phyloP scores from a whole-genome alignment of 768 basidiomycete genomes.

The Daedaleopsis sinensis region DNA sequence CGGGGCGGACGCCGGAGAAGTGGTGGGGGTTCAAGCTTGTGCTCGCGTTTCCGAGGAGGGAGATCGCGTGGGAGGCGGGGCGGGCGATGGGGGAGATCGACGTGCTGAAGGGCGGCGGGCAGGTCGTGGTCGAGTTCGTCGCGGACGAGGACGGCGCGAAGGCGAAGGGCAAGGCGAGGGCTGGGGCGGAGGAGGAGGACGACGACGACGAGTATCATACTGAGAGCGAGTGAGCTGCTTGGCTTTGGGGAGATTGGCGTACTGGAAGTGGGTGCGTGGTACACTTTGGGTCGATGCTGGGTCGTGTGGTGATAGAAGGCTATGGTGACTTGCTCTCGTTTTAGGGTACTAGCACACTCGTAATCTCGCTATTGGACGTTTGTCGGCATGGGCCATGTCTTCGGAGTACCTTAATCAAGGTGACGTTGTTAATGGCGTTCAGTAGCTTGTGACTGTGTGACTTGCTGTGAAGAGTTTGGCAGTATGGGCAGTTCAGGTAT shows the following conservation, averaged over 20 bases:
- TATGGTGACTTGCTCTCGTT: background rate
- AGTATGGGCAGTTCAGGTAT: no score
- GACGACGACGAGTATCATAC: slow-evolving; percentile 22
- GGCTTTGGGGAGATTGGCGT: no score
- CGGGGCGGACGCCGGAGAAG: slow-evolving; percentile 32
- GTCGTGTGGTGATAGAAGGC: background rate
- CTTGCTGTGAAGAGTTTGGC: no score
- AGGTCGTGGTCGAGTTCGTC: slow-evolving; percentile 63
- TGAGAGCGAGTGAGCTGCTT: slow-evolving; percentile 18
- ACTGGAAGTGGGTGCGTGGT: background rate
- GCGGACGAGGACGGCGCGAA: slow-evolving; percentile 22
- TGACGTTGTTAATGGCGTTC: background rate
- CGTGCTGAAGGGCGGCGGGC: slow-evolving; percentile 61
- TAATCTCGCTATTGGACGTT: background rate
- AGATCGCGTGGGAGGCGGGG: slow-evolving; percentile 52
- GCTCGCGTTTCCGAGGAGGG: slow-evolving; percentile 69
- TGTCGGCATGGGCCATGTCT: background rate
- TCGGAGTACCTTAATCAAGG: background rate
- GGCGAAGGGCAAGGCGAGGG: slow-evolving; percentile 21
- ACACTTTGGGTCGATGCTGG: background rate
- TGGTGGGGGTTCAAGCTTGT: slow-evolving; percentile 80
- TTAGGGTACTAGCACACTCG: background rate
- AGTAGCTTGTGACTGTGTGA: no score
- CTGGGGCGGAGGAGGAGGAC: slow-evolving; percentile 31
- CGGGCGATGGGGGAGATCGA: slow-evolving; percentile 48